A percentile compares a stretch with the other conserved stretches of the same genome.
These are phyloP conservation scores for Aureobasidium sp. DNA, from an alignment of 2,329 filamentous ascomycete genomes.

Conservation along the genomic window DNA sequence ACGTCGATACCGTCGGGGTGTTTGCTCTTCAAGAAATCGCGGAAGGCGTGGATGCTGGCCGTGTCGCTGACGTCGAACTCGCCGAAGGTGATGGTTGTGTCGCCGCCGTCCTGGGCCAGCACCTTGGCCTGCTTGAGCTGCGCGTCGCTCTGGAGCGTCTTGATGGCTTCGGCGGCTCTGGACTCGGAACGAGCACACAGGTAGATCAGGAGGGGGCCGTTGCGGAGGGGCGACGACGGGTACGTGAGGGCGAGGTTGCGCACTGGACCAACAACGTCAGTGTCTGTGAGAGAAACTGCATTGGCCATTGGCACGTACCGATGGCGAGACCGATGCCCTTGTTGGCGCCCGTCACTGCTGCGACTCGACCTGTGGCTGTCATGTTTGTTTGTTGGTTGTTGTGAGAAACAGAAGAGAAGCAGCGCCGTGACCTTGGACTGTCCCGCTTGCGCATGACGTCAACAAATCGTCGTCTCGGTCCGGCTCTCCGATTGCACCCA, in stretches of 20 bases:
- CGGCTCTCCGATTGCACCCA: too few species aligned
- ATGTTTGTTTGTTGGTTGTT: too few species aligned
- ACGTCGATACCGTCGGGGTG: slow-evolving; percentile 47
- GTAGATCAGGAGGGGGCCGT: slow-evolving; percentile 46
- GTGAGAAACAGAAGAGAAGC: too few species aligned
- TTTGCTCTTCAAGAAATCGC: slow-evolving; percentile 35
- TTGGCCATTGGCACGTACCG: too few species aligned
- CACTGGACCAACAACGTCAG: too few species aligned
- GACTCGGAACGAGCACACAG: slow-evolving; percentile 45
- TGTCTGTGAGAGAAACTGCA: too few species aligned
- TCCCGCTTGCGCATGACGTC: too few species aligned
- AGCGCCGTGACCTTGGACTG: too few species aligned
- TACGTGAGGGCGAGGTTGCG: slow-evolving; percentile 49
- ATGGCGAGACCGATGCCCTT: slow-evolving; percentile 47
- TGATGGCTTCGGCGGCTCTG: slow-evolving; percentile 43
- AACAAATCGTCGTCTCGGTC: too few species aligned
- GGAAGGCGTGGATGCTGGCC: slow-evolving; percentile 39
- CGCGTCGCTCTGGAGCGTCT: slow-evolving; percentile 37
- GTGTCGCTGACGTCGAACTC: slow-evolving; percentile 43
- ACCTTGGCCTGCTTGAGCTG: slow-evolving; percentile 43
- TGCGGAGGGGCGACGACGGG: slow-evolving; percentile 42
- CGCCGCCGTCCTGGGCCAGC: slow-evolving; percentile 36
- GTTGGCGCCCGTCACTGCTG: slow-evolving; percentile 50
- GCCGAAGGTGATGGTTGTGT: slow-evolving; percentile 43
- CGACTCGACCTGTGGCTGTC: slow-evolving; percentile 32